Conservation (phyloP, 2,329 filamentous ascomycete species). For the Verticillium klebahnii region DNA sequence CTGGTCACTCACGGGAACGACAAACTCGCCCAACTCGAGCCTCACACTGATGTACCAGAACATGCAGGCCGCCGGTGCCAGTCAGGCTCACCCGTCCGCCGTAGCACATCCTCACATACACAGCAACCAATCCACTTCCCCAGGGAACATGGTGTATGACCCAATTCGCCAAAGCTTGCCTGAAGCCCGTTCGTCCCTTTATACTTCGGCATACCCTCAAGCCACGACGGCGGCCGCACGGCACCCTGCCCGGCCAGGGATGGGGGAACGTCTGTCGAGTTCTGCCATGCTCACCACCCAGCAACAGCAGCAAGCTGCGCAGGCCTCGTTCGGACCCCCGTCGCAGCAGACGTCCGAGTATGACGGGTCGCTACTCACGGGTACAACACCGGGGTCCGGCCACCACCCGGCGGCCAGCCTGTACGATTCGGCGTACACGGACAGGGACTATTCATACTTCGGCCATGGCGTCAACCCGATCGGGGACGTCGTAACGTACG, state of each 20-base stretch:
- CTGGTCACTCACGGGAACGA: slow-evolving; percentile 83
- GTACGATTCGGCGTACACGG: slow-evolving; percentile 5
- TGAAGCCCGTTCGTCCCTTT: slow-evolving; percentile 40
- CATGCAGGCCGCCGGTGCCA: slow-evolving; percentile 25
- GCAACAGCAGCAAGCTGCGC: background rate
- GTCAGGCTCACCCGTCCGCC: slow-evolving; percentile 15
- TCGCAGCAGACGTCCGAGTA: background rate
- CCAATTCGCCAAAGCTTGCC: slow-evolving; percentile 53
- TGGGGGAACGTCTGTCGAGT: background rate
- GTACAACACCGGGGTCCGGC: slow-evolving; percentile 9
- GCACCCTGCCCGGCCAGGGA: slow-evolving; percentile 18
- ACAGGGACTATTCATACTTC: slow-evolving; percentile 14
- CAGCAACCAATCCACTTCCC: background rate
- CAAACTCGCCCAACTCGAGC: slow-evolving; percentile 79
- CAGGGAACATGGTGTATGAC: slow-evolving; percentile 57
- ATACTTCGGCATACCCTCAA: slow-evolving; percentile 44
- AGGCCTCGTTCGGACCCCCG: background rate
- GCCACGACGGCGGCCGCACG: slow-evolving; percentile 42
- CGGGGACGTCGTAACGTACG: slow-evolving; percentile 61
- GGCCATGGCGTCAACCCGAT: slow-evolving; percentile 17
- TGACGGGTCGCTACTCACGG: background rate
- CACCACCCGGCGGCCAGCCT: background rate
- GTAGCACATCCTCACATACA: slow-evolving; percentile 36
- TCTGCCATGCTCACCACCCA: background rate
- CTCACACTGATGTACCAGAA: slow-evolving; percentile 76